Conservation (phyloP, 257 asterid species). For the Jaltomata sinuosa region DNA sequence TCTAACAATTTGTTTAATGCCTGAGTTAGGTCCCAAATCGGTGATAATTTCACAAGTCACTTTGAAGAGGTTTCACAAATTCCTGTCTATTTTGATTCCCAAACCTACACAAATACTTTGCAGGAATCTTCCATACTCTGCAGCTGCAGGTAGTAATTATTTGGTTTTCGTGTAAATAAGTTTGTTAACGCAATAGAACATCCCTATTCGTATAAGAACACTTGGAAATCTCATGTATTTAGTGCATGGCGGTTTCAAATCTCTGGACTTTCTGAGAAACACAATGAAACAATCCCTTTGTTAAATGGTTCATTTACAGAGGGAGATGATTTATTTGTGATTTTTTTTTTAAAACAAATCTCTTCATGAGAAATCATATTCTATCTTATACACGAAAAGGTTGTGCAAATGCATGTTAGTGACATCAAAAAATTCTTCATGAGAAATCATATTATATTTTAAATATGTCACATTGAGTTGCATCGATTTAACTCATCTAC, state of each 20-base stretch:
- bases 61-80: not conserved
- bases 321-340: not conserved
- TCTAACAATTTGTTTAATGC: not conserved
- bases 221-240: not conserved
- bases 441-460: not conserved
- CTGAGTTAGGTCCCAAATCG: not conserved
- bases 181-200: not conserved
- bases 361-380: not conserved
- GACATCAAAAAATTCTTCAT: not conserved
- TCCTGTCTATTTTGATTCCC: not conserved
- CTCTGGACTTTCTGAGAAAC: not conserved
- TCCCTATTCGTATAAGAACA: not conserved
- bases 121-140: not conserved
- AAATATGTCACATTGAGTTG: not conserved
- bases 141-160: not conserved
- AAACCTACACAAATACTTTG: not conserved
- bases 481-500: not conserved
- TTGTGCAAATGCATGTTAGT: not conserved
- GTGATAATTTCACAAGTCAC: not conserved
- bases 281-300: not conserved
- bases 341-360: not conserved
- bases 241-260: not conserved
- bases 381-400: not conserved
- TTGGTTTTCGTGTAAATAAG: not conserved
- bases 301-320: not conserved